Conservation (phyloP, 1,139 yeast species). For the Yamadazyma atmosphaerica region DNA sequence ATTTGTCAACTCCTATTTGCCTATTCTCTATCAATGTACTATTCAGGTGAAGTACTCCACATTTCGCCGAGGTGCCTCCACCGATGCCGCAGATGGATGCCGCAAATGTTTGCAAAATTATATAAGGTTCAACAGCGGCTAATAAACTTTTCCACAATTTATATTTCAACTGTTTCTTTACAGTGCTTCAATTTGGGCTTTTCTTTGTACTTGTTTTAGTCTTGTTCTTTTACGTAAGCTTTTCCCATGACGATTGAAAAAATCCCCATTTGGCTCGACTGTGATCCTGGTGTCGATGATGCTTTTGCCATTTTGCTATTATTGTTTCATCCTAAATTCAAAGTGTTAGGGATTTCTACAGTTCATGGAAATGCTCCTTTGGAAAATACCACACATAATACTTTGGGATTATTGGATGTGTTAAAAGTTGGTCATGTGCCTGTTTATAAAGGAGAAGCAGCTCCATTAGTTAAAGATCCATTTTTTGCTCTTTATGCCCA, state of each 20-base stretch:
- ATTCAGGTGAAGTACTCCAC: slow-evolving; percentile 15
- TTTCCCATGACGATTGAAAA: slow-evolving; percentile 12
- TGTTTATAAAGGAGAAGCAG: slow-evolving; percentile 65
- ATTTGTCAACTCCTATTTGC: no score
- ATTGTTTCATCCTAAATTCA: slow-evolving; percentile 56
- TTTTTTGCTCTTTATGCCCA: slow-evolving; percentile 65
- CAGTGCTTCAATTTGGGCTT: not conserved
- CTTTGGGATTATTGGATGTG: slow-evolving; percentile 65
- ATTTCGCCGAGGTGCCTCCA: not conserved
- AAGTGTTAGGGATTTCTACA: slow-evolving; percentile 74
- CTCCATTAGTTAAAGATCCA: slow-evolving; percentile 54
- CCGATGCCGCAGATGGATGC: not conserved
- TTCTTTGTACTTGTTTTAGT: no score
- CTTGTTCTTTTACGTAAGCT: no score
- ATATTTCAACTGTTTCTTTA: no score
- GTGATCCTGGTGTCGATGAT: slow-evolving; percentile 94
- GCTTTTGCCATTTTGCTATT: slow-evolving; percentile 73
- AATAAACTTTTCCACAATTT: no score
- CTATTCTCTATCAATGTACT: no score
- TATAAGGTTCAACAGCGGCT: not conserved
- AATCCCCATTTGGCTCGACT: slow-evolving; percentile 82
- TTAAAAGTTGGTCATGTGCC: slow-evolving; percentile 50
- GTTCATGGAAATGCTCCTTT: slow-evolving; percentile 81
- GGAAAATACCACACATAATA: slow-evolving; percentile 65
- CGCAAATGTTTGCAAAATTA: not conserved